Evolutionary conservation across 2,329 filamentous ascomycete species (phyloP).

Genomic region (Penicillium frequentans): DNA sequence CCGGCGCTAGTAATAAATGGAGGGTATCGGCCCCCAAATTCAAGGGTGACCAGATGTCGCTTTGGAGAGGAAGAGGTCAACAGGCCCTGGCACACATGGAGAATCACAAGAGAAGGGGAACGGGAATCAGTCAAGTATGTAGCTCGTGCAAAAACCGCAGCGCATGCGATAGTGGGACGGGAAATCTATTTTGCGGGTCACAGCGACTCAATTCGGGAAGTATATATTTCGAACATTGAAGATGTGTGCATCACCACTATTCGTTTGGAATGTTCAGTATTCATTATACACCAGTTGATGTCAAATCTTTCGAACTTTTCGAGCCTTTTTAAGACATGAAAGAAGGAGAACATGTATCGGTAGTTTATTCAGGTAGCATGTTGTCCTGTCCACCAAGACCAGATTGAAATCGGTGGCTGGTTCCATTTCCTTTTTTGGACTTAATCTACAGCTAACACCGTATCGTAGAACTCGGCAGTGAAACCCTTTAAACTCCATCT

Average conservation of each 20-base stretch:
- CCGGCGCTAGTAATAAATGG: slow-evolving; percentile 2
- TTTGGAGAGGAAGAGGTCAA: neutral
- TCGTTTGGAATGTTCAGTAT: too few relatives aligned
- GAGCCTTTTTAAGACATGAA: too few relatives aligned
- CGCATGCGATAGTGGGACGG: neutral
- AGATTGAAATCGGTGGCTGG: neutral
- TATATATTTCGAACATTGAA: too few relatives aligned
- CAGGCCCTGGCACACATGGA: neutral
- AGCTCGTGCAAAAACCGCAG: neutral
- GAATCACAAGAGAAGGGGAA: neutral
- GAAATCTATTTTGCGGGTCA: slow-evolving; percentile 2
- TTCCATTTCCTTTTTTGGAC: neutral
- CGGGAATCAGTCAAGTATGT: neutral
- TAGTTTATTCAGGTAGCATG: neutral
- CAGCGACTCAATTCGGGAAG: neutral
- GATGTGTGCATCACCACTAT: too few relatives aligned
- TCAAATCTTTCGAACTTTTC: too few relatives aligned
- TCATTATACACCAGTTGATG: too few relatives aligned
- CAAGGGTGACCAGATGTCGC: neutral
- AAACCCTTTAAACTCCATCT: neutral
- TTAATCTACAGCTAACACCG: neutral
- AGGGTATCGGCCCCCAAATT: slow-evolving; percentile 1
- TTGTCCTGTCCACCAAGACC: neutral
- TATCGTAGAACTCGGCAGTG: too few relatives aligned
- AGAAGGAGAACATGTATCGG: too few relatives aligned